A percentile compares a stretch with the other conserved stretches of the same genome.
These are phyloP conservation scores for Pelargonium citronellum DNA, from an alignment of 441 rosid species.

Conservation along the genomic window DNA sequence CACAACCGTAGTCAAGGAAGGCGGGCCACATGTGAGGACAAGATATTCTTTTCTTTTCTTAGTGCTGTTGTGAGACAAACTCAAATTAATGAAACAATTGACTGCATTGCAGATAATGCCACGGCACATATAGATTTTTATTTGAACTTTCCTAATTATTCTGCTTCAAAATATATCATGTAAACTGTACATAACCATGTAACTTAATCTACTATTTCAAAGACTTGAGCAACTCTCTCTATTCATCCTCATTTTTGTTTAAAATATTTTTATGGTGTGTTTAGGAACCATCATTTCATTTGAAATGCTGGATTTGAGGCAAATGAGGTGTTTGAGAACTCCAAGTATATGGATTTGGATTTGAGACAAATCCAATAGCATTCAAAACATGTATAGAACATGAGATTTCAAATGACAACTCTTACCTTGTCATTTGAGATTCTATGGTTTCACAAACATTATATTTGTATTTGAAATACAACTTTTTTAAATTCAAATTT, in stretches of 20 bases:
- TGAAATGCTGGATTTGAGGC: too few species aligned
- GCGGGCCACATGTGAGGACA: slow-evolving; percentile 78
- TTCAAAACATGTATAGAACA: too few species aligned
- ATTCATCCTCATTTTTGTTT: neutral
- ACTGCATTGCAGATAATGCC: neutral
- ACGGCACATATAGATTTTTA: neutral
- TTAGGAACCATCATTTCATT: too few species aligned
- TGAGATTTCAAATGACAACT: too few species aligned
- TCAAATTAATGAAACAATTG: slow-evolving; percentile 2
- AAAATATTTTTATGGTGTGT: neutral
- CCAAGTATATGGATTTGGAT: too few species aligned
- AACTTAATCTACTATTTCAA: neutral
- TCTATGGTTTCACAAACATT: too few species aligned
- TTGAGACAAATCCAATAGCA: too few species aligned
- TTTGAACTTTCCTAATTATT: neutral
- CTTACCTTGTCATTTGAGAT: too few species aligned
- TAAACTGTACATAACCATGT: neutral
- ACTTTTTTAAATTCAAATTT: too few species aligned
- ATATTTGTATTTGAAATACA: neutral
- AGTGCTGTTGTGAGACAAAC: slow-evolving; percentile 36
- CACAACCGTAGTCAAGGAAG: slow-evolving; percentile 38
- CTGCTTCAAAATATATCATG: neutral
- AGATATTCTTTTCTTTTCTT: slow-evolving; percentile 82
- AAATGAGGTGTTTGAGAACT: too few species aligned
- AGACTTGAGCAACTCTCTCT: neutral